A percentile compares a stretch with the other conserved stretches of the same genome.
Conservation (phyloP, 768 basidiomycete species). For the Cantharellus anzutake region DNA sequence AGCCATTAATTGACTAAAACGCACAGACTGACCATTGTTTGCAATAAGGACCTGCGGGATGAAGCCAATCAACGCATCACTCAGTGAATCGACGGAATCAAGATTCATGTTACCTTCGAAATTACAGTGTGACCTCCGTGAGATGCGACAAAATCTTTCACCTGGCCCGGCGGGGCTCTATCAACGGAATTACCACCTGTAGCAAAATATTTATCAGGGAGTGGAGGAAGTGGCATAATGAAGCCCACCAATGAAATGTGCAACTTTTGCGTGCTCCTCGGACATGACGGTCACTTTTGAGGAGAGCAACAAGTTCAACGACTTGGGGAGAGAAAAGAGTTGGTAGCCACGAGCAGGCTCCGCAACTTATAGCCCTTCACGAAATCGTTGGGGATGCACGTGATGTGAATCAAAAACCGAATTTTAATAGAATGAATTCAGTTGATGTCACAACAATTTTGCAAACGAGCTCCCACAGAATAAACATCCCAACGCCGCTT, state of each 20-base stretch:
- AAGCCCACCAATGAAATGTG: constrained; percentile 39
- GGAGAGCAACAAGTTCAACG: neutral
- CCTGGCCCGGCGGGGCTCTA: constrained; percentile 54
- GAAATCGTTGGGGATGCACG: no score
- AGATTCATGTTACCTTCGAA: constrained; percentile 53
- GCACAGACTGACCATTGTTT: constrained; percentile 55
- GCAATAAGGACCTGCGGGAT: constrained; percentile 76
- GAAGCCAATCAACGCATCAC: neutral
- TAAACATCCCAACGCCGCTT: constrained; percentile 9
- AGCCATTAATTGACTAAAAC: neutral
- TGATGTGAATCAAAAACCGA: no score
- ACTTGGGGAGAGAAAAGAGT: neutral
- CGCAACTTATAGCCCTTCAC: no score
- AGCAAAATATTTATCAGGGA: neutral
- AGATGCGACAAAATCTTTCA: constrained; percentile 78
- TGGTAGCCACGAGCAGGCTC: neutral
- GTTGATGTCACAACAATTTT: constrained; percentile 6
- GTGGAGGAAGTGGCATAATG: constrained; percentile 1
- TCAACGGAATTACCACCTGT: constrained; percentile 86
- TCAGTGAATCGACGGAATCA: neutral
- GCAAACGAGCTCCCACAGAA: constrained; percentile 11
- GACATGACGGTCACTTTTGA: constrained; percentile 4
- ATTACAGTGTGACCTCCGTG: constrained; percentile 97
- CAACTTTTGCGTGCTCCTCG: constrained; percentile 36
- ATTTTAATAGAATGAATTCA: no score